Base-by-base conservation (phyloP, 2,329 filamentous ascomycete genomes). In the Helotiales sp. region DNA sequence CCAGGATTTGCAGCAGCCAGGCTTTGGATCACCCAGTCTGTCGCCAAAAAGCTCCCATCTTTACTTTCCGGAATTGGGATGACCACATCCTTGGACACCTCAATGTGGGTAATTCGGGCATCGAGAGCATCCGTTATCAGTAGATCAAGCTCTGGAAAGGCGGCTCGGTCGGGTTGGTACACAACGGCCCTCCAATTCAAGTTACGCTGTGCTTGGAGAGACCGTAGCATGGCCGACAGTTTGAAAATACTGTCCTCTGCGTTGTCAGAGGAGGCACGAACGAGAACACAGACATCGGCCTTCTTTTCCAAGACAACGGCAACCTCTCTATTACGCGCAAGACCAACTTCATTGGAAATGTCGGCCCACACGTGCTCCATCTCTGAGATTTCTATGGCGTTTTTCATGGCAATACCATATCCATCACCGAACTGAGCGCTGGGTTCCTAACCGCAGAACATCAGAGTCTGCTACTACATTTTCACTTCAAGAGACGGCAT, bases 381-480 rank as follows among this genome's bases (percentile, higher is more conserved):
- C 22, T 63, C 59, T 10, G 62, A 65, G 13, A 60, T 61, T 34
- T 45, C 28, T 11, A 68, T 8, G 1, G 66, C 66, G 1, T 65
- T 60, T 47, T 65, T 68, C 66, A 68, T 68, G 0, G 66, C 66
- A 6, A 24, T 34, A 24, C 59, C 63, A 65, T 68, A 68, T 10
- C 66, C 66, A 40, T 65, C 34, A 13, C 66, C 66, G 34, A 68
- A 68, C 20, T 68, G 66, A 15, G 40, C 63, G 32, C 66, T 68
- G 0, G 66, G 66, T 28, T 68, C 66, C 54, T 57, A 15, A 24
- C 4, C 2, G 54, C 20, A 24, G 26, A 2, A 45, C 40, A 6
- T 37, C 5, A 13, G 28, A 24, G 20, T 57, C 15, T 40, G 54
- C 40, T 7, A 8, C 32, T 37, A 20, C 10, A 11, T 24, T 34